A percentile compares a stretch with the other conserved stretches of the same genome.
These are phyloP conservation scores for Calamus simplicifolius DNA, from an alignment of 176 grass and related monocot genomes.

Conservation along the genomic window DNA sequence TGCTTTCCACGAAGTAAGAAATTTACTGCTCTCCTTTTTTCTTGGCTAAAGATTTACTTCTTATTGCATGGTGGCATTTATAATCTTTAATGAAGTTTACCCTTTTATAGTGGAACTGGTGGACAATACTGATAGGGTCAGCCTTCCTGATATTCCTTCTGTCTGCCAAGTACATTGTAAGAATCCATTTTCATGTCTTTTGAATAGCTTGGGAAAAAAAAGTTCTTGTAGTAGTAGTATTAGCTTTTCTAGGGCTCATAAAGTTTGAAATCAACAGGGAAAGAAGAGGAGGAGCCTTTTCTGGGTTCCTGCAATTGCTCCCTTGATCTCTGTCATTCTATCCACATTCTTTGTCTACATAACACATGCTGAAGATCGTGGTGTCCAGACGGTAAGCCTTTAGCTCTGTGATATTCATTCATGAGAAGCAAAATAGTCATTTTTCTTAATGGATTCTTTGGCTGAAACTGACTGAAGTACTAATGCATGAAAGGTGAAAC, in stretches of 20 bases:
- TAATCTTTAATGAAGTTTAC: too few species aligned
- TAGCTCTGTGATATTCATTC: neutral
- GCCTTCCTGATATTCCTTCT: slow-evolving; percentile 71
- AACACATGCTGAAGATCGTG: slow-evolving; percentile 77
- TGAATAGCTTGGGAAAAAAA: too few species aligned
- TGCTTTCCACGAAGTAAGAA: slow-evolving; percentile 72
- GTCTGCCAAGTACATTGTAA: slow-evolving; percentile 67
- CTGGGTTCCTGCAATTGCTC: slow-evolving; percentile 79
- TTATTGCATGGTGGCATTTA: too few species aligned
- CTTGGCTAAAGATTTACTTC: too few species aligned
- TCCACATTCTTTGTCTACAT: slow-evolving; percentile 81
- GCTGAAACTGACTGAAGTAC: neutral
- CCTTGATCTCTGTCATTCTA: slow-evolving; percentile 68
- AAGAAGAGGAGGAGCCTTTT: slow-evolving; percentile 74
- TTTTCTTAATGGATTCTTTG: too few species aligned
- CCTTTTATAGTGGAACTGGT: slow-evolving; percentile 76
- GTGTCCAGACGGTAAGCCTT: slow-evolving; percentile 71
- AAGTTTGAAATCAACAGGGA: slow-evolving; percentile 33
- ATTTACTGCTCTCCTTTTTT: neutral
- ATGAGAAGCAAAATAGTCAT: too few species aligned
- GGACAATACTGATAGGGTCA: slow-evolving; percentile 66
- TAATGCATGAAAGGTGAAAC: slow-evolving; percentile 51
- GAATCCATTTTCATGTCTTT: slow-evolving; percentile 8
- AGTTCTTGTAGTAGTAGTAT: too few species aligned
- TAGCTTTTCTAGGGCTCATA: neutral